These are phyloP conservation scores for Galerina marginata DNA, from an alignment of 768 basidiomycete species.

Conservation along the genomic window DNA sequence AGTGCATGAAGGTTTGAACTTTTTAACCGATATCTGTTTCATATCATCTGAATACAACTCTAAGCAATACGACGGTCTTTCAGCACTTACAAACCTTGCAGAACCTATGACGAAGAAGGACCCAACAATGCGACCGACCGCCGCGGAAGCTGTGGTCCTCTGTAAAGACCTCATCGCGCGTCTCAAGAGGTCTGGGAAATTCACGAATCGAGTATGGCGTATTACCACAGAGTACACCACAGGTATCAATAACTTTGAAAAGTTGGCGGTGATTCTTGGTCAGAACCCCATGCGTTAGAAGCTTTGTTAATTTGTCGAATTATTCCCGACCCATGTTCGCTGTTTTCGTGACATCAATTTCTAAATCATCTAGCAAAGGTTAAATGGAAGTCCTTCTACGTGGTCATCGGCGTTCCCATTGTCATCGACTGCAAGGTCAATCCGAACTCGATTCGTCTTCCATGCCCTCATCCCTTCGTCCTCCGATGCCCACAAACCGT, in stretches of 20 bases:
- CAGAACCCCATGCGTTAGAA: no score
- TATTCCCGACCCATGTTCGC: no score
- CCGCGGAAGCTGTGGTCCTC: not conserved
- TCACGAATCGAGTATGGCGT: not conserved
- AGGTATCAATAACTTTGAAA: no score
- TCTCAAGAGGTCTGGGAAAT: not conserved
- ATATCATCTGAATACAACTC: not conserved
- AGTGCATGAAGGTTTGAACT: not conserved
- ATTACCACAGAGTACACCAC: not conserved
- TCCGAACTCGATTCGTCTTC: no score
- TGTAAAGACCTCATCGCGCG: not conserved
- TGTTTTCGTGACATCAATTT: no score
- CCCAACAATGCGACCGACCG: not conserved
- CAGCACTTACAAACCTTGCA: not conserved
- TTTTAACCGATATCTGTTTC: no score
- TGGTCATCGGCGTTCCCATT: no score
- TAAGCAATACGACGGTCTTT: slow-evolving; percentile 6
- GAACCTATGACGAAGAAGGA: not conserved
- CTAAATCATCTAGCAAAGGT: slow-evolving; percentile 17
- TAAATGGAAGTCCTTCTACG: slow-evolving; percentile 8
- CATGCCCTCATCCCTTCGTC: no score
- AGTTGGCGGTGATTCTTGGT: no score
- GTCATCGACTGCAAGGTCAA: no score
- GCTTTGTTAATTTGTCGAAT: no score
- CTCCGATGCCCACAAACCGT: no score